A percentile compares a stretch with the other conserved stretches of the same genome.
These are phyloP conservation scores for Plasmopara muralis DNA, from an alignment of 352 stramenopile species.

Conservation along the genomic window DNA sequence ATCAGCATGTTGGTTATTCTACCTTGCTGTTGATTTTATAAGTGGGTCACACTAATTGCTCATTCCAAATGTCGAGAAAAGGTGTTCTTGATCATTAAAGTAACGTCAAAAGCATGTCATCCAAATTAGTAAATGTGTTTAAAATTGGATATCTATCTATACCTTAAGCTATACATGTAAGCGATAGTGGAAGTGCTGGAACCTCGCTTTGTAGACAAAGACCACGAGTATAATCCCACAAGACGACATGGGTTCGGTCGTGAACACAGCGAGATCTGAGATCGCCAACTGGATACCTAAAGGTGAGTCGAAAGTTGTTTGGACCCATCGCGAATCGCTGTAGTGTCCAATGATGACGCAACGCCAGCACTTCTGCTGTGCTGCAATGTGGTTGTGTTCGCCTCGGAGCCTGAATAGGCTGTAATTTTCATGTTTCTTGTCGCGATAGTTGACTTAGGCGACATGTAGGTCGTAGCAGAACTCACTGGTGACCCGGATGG, in stretches of 20 bases:
- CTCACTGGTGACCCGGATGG: constrained; percentile 10
- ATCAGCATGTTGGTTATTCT: too few species aligned
- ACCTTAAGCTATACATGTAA: not conserved
- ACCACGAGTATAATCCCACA: constrained; percentile 15
- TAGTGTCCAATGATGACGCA: constrained; percentile 8
- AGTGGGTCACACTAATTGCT: too few species aligned
- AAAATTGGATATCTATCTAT: not conserved
- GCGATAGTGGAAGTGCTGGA: constrained; percentile 1
- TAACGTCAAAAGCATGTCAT: too few species aligned
- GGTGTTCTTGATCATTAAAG: too few species aligned
- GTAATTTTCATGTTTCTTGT: constrained; percentile 23
- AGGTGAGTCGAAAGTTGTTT: constrained; percentile 11
- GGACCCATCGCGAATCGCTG: constrained; percentile 2
- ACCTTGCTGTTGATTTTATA: too few species aligned
- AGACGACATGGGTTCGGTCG: constrained; percentile 16
- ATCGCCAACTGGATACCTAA: too few species aligned
- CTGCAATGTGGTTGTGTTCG: constrained; percentile 4
- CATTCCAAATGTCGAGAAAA: too few species aligned
- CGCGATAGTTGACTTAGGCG: constrained; percentile 10
- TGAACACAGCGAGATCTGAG: constrained; percentile 16
- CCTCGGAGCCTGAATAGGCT: constrained; percentile 11
- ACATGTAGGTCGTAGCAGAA: constrained; percentile 11
- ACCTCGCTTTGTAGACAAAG: constrained; percentile 8
- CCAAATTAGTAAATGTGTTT: not conserved
- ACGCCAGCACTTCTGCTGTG: constrained; percentile 6